phyloP scores from a whole-genome alignment of 2,329 filamentous ascomycete genomes.

The Dactylellina sp. region DNA sequence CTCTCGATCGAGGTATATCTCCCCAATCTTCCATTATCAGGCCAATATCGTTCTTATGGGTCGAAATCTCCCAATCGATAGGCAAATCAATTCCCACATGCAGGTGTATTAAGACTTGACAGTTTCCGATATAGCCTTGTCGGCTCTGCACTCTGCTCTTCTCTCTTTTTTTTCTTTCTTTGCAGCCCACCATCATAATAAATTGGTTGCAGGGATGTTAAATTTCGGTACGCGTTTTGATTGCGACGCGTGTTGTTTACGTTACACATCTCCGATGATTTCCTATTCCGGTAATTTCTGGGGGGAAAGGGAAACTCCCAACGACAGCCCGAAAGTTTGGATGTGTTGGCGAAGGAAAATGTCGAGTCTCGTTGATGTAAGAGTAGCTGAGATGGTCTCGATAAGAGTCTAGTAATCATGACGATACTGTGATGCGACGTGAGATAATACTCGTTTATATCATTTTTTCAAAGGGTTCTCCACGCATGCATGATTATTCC shows the following conservation, averaged over 20 bases:
- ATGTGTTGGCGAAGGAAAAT: slow-evolving; percentile 30
- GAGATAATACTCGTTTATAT: neutral
- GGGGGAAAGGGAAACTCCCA: slow-evolving; percentile 24
- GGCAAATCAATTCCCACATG: slow-evolving; percentile 26
- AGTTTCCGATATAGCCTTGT: slow-evolving; percentile 48
- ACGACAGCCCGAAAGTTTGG: slow-evolving; percentile 8
- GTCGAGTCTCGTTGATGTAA: neutral
- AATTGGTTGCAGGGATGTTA: slow-evolving; percentile 21
- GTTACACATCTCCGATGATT: slow-evolving; percentile 29
- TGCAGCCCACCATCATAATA: slow-evolving; percentile 24
- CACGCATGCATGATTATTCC: slow-evolving; percentile 7
- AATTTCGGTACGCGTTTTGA: slow-evolving; percentile 35
- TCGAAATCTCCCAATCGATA: slow-evolving; percentile 34
- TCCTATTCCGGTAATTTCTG: slow-evolving; percentile 42
- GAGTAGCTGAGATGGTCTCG: too few species aligned
- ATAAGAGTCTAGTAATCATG: neutral
- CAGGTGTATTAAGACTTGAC: slow-evolving; percentile 48
- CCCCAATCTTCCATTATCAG: slow-evolving; percentile 26
- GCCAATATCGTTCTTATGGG: slow-evolving; percentile 1
- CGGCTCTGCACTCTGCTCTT: too few species aligned
- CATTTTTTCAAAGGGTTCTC: neutral
- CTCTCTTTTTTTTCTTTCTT: neutral
- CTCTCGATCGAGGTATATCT: slow-evolving; percentile 35
- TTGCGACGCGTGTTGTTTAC: slow-evolving; percentile 52
- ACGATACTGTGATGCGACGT: neutral